Evolutionary conservation across 306 rosid genomes (phyloP), one percentile per base, ranked within the genome.

Genomic region (Cicer arietinum): DNA sequence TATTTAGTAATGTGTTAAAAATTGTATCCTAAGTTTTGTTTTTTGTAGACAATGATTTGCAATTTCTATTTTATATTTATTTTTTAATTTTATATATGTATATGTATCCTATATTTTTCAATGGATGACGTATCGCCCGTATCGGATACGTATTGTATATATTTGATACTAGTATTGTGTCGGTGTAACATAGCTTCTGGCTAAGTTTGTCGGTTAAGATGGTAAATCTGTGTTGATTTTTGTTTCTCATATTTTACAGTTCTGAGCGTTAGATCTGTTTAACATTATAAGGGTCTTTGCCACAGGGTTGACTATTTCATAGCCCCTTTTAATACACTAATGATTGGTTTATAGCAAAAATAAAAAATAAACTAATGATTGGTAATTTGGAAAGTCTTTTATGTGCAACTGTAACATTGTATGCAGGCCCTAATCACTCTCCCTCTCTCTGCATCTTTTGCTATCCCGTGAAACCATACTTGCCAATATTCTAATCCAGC

Each of bases 201-300:
- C 73, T 10, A 6, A 30, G 63, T 62, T 48, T 70, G 66, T 37
- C 7, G 46, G 63, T 50, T 80, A 48, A 51, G 46, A 69, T 54
- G 74, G 70, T 71, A 2, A 12, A 7, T 60, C 20, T 8, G 44
- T 59, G 66, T 59, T 59, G 10, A 22, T 58, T 58, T 58, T 58
- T 14, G 4, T 41, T 67, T 50, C 50, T 43, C 56, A 16, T 30
- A 30, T 41, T 66, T 40, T 8, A 43, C 39, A 3, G 56, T 7
- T 57, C 52, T 9, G 61, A 17, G 74, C 8, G 37, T 37, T 43
- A 43, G 18, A 42, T 16, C 35, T 46, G 39, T 73, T 72, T 54
- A 35, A 52, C 47, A 52, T 43, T 20, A 6, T 8, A 47, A 39
- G 45, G 11, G 42, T 61, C 66, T 22, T 69, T 61, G 10, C 46